phyloP scores from a whole-genome alignment of 192 early-diverging fungal species.

The Funneliformis geosporum region DNA sequence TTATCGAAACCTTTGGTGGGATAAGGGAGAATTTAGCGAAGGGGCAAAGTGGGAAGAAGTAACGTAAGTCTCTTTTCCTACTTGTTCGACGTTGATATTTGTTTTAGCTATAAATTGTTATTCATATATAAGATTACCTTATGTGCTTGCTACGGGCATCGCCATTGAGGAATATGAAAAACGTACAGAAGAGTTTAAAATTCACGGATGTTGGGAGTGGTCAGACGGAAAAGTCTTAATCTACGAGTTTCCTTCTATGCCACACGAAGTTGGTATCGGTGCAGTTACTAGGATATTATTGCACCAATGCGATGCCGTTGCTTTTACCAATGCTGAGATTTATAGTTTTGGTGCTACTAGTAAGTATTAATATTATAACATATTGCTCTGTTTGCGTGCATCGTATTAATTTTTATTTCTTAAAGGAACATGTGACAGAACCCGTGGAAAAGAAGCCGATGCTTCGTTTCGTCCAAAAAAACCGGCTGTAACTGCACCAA shows the following conservation, averaged over 20 bases:
- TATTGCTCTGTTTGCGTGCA: conserved; percentile 13
- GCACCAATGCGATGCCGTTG: not conserved
- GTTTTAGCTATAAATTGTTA: conserved; percentile 31
- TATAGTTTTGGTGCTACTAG: conserved; percentile 24
- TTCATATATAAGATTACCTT: conserved; percentile 14
- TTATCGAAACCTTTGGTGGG: conserved; percentile 32
- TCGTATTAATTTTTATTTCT: conserved; percentile 27
- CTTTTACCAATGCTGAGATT: conserved; percentile 15
- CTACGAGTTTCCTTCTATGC: conserved; percentile 20
- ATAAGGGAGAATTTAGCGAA: conserved; percentile 29
- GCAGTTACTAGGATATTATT: conserved; percentile 3
- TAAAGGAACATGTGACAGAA: conserved; percentile 28
- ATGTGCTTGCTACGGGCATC: conserved; percentile 23
- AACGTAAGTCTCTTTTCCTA: conserved; percentile 26
- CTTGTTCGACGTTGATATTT: conserved; percentile 29
- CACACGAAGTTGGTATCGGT: conserved; percentile 29
- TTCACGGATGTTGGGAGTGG: conserved; percentile 30
- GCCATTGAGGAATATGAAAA: conserved; percentile 27
- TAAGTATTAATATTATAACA: conserved; percentile 29
- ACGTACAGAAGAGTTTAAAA: conserved; percentile 21
- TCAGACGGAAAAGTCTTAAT: conserved; percentile 10
- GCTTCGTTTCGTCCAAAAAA: conserved; percentile 21
- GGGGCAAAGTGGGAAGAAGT: conserved; percentile 25
- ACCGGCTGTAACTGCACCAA: conserved; percentile 22
- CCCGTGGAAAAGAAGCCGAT: conserved; percentile 27